Base-by-base conservation (phyloP, 2,329 filamentous ascomycete genomes). In the Pestalotiopsis sp. region DNA sequence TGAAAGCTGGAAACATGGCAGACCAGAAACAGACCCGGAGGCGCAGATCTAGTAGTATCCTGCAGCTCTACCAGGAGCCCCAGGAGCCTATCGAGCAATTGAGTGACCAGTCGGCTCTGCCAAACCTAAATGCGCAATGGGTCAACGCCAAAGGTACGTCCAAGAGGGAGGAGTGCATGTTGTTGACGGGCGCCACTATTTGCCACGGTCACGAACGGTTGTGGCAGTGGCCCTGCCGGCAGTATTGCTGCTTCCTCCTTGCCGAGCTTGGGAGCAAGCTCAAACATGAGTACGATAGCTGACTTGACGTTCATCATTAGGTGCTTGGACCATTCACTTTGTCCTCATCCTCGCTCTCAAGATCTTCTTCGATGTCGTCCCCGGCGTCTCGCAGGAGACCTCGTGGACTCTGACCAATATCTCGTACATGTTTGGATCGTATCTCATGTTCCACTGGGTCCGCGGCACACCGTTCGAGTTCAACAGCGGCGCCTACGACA, bases 371-470 rank as follows among this genome's bases (percentile, higher is more conserved):
- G 94, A 98, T 82, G 95, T 97, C 78, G 92, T 99, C 71, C 96
- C 96, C 20, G 94, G 95, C 74, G 93, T 98, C 75, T 97, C 95
- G 41, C 96, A 98, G 83, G 96, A 99, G 84, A 97, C 94, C 56
- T 98, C 95, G 71, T 99, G 96, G 96, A 99, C 96, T 12, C 86
- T 99, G 74, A 97, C 95, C 81, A 99, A 99, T 83, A 97, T 98
- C 81, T 94, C 94, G 65, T 99, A 99, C 87, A 98, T 98, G 95
- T 93, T 96, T 78, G 95, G 94, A 77, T 98, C 95, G 57, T 99
- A 98, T 82, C 90, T 99, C 82, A 99, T 99, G 96, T 99, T 99
- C 83, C 96, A 99, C 83, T 97, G 94, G 87, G 96, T 99, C 75
- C 94, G 95, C 79, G 96, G 96, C 75, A 94, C 98, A 61, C 96